Base-by-base conservation (phyloP, 2,329 filamentous ascomycete genomes). In the Huntiella bhutanensis region DNA sequence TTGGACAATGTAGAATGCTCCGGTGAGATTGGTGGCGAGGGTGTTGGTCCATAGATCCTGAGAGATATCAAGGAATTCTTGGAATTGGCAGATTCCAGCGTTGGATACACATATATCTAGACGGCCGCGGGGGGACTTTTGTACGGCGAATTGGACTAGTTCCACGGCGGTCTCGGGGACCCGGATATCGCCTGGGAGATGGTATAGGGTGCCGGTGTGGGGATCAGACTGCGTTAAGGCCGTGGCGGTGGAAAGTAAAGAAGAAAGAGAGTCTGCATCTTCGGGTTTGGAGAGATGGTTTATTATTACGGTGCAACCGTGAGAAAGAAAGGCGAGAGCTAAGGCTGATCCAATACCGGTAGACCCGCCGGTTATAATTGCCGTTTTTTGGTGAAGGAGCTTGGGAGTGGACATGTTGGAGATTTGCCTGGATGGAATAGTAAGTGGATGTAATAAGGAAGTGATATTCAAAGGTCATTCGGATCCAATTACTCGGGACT, bases 291-390 rank as follows among this genome's bases (percentile, higher is more conserved):
- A 80, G 2, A 87, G 71, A 58, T 91, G 82, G 64, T 91, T 93
- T 51, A 92, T 74, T 22, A 81, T 76, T 32, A 92, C 82, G 58
- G 73, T 71, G 54, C 80, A 82, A 53, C 85, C 85, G 54, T 92
- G 82, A 4, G 70, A 68, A 45, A 88, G 65, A 59, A 83, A 92
- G 55, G 78, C 79, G 43, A 93, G 70, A 37, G 80, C 77, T 52
- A 93, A 92, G 54, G 85, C 86, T 53, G 82, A 74, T 45, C 86
- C 86, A 55, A 93, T 93, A 47, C 85, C 85, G 1, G 84, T 92
- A 3, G 80, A 80, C 48, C 82, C 85, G 52, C 86, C 85, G 0
- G 85, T 93, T 56, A 94, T 85, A 58, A 85, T 81, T 61, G 83
- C 83, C 10, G 78, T 80, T 62, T 92, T 92, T 60, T 73, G 75